Percentiles rank a stretch among this genome's conserved stretches.
These are phyloP conservation scores for Xylaria digitata DNA, from an alignment of 2,329 filamentous ascomycete genomes.

Conservation along the genomic window DNA sequence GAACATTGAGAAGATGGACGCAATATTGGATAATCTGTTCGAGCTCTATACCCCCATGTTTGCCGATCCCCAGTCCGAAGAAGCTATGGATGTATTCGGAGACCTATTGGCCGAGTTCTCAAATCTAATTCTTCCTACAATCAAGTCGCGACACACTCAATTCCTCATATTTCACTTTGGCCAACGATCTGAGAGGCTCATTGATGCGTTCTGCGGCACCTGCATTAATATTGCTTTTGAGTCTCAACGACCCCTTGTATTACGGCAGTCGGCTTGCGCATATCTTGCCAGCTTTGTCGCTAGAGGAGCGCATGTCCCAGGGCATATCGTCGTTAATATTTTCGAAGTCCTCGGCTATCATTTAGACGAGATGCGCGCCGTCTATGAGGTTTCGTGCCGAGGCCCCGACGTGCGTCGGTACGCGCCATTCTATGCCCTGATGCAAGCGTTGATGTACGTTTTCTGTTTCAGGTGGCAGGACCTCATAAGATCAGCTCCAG, in stretches of 20 bases:
- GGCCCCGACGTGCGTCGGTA: slow-evolving; percentile 89
- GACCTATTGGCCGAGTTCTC: slow-evolving; percentile 87
- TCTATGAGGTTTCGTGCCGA: slow-evolving; percentile 78
- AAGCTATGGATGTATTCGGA: slow-evolving; percentile 78
- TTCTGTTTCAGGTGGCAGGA: slow-evolving; percentile 99
- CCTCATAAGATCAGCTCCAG: slow-evolving; percentile 72
- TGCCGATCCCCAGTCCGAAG: slow-evolving; percentile 72
- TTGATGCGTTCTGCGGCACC: slow-evolving; percentile 83
- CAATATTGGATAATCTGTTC: slow-evolving; percentile 89
- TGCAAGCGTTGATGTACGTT: slow-evolving; percentile 92
- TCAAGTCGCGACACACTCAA: slow-evolving; percentile 91
- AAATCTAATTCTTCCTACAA: slow-evolving; percentile 87
- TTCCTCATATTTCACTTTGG: slow-evolving; percentile 97
- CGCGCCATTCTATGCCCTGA: slow-evolving; percentile 84
- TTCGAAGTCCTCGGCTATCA: slow-evolving; percentile 83
- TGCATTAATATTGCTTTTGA: slow-evolving; percentile 80
- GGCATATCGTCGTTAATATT: slow-evolving; percentile 81
- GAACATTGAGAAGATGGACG: slow-evolving; percentile 91
- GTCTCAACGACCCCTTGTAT: slow-evolving; percentile 74
- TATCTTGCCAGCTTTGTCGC: slow-evolving; percentile 97
- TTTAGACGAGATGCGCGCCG: slow-evolving; percentile 77
- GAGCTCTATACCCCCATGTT: slow-evolving; percentile 82
- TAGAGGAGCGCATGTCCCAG: slow-evolving; percentile 83
- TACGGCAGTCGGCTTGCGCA: slow-evolving; percentile 86
- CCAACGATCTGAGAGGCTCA: slow-evolving; percentile 80